Evolutionary conservation across 345 rosid genomes (phyloP).

Genomic region (Sisymbrium irio): DNA sequence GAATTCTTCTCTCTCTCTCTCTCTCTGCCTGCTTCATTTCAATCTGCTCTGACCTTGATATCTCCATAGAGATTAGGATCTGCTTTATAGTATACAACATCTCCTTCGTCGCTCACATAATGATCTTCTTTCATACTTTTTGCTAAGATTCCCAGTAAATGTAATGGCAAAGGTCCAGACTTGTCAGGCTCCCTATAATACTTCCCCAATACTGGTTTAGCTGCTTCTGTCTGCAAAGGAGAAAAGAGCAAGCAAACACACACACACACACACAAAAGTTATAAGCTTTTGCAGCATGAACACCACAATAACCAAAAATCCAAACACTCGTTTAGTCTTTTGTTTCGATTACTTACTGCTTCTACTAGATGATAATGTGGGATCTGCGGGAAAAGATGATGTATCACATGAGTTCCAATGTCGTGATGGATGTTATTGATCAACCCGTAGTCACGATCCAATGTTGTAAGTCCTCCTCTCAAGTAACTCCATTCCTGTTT

Average conservation of each 20-base stretch:
- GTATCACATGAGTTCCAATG: constrained; percentile 92
- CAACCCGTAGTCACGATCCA: constrained; percentile 84
- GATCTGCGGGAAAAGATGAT: constrained; percentile 95
- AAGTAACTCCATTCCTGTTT: constrained; percentile 88
- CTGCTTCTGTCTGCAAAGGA: constrained; percentile 70
- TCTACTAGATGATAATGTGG: constrained; percentile 89
- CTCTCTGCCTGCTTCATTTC: constrained; percentile 30
- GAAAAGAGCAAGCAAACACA: neutral
- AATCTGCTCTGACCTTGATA: constrained; percentile 26
- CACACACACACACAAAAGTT: neutral
- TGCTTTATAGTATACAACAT: constrained; percentile 62
- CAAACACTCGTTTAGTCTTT: neutral
- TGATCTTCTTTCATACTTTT: constrained; percentile 71
- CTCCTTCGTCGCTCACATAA: constrained; percentile 71
- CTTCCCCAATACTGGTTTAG: constrained; percentile 76
- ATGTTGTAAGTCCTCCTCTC: constrained; percentile 90
- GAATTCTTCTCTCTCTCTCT: constrained; percentile 3
- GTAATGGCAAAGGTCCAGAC: constrained; percentile 68
- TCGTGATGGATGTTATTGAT: constrained; percentile 93
- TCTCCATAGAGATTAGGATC: constrained; percentile 45
- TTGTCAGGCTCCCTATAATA: constrained; percentile 78
- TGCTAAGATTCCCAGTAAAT: constrained; percentile 46
- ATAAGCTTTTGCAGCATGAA: neutral
- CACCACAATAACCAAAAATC: neutral
- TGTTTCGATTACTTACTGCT: constrained; percentile 52